Conservation (phyloP, 1,284 basidiomycete species). For the Inonotus hispidus region DNA sequence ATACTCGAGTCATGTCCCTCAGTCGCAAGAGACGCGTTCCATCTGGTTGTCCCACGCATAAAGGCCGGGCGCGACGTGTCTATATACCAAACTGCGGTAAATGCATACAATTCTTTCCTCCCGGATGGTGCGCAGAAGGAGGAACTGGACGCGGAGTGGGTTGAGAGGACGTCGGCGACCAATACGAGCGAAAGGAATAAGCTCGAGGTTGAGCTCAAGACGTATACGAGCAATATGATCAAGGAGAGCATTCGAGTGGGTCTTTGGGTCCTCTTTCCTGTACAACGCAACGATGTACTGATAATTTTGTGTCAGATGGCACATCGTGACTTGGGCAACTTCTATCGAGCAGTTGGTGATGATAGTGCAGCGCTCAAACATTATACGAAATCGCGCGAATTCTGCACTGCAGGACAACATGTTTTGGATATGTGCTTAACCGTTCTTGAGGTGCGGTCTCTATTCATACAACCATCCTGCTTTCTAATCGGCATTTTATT, state of each 20-base stretch:
- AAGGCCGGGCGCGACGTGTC: constrained; percentile 54
- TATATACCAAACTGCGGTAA: constrained; percentile 50
- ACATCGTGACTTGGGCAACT: constrained; percentile 77
- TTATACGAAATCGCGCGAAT: constrained; percentile 82
- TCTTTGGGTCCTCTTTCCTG: neutral
- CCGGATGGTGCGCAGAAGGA: constrained; percentile 38
- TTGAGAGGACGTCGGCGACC: constrained; percentile 52
- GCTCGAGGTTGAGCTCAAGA: constrained; percentile 85
- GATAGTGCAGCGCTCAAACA: constrained; percentile 65
- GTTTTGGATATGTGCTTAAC: constrained; percentile 83
- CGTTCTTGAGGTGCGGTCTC: constrained; percentile 58
- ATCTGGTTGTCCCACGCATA: constrained; percentile 57
- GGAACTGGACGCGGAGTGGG: constrained; percentile 53
- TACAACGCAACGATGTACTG: neutral
- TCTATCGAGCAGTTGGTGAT: constrained; percentile 68
- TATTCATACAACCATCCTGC: neutral
- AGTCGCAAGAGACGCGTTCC: constrained; percentile 63
- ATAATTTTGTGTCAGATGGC: constrained; percentile 53
- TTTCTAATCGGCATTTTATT: neutral
- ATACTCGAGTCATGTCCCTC: constrained; percentile 59
- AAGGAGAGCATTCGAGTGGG: constrained; percentile 88
- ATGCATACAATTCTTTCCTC: constrained; percentile 51
- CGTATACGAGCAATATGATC: constrained; percentile 87
- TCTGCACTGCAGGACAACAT: constrained; percentile 78
- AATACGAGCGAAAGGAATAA: constrained; percentile 65